Evolutionary conservation across 768 basidiomycete genomes (phyloP).

Genomic region (Rhodotorula toruloides): DNA sequence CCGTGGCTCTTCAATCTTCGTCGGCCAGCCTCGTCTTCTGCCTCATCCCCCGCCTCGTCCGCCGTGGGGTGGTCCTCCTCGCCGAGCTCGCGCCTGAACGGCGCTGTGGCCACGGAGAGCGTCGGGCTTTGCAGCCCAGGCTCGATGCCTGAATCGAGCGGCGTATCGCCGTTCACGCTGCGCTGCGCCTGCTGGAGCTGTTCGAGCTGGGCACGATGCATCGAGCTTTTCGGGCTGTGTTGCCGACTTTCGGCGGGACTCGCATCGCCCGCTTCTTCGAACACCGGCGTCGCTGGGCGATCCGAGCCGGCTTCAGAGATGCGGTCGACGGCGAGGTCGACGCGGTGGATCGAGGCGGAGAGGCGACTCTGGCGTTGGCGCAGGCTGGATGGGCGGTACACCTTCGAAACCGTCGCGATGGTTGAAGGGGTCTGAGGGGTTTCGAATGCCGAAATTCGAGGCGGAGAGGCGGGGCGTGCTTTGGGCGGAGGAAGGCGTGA

Average conservation of each 20-base stretch:
- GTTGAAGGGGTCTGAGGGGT: too few species aligned
- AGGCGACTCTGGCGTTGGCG: too few species aligned
- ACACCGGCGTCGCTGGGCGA: neutral
- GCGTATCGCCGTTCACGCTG: neutral
- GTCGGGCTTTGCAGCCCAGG: slow-evolving; percentile 39
- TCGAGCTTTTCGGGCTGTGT: slow-evolving; percentile 16
- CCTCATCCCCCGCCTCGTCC: slow-evolving; percentile 37
- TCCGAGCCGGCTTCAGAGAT: slow-evolving; percentile 8
- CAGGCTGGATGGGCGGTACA: too few species aligned
- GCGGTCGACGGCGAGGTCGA: slow-evolving; percentile 50
- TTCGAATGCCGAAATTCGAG: slow-evolving; percentile 69
- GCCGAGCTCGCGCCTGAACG: slow-evolving; percentile 48
- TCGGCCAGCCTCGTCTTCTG: slow-evolving; percentile 4
- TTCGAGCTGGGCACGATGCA: neutral
- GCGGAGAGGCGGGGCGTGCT: slow-evolving; percentile 68
- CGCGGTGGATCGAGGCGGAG: too few species aligned
- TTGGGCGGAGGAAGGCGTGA: slow-evolving; percentile 45
- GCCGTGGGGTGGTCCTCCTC: slow-evolving; percentile 42
- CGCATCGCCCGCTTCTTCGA: slow-evolving; percentile 1
- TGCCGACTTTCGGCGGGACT: neutral
- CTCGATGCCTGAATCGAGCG: neutral
- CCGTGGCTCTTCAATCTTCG: too few species aligned
- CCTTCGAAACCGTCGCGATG: slow-evolving; percentile 12
- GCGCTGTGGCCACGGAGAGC: slow-evolving; percentile 42
- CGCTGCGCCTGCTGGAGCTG: neutral